Base-by-base conservation (phyloP, 805 yeast genomes). In the Danielia oregonensis region DNA sequence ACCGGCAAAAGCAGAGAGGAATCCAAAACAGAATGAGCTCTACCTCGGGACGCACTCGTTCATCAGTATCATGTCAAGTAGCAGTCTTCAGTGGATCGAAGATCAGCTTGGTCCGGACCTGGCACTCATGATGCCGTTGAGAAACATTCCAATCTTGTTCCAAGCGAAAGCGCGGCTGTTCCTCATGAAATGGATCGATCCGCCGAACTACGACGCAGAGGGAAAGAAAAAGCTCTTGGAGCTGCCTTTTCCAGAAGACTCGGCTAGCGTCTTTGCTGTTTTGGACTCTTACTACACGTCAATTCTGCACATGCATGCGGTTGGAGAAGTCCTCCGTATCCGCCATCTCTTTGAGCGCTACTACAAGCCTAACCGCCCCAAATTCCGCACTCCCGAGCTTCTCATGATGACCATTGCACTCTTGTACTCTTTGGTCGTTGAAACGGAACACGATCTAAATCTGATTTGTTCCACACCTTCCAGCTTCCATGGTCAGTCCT, bases 1-100 rank as follows among this genome's bases (percentile, higher is more conserved):
- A 9, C 12, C 15, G 2, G 24, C 12, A 5, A 16, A 29, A 9
- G 4, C 16, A 5, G 17, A n/a, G 17, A 7, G 8, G 11, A 25
- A 7, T 10, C 14, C 9, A 10, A 35, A 35, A 30, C 30, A 17
- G 6, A 36, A 26, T 9, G 42, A 37, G 30, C 54, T 55, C 18
- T 65, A 50, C 35, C 52, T 56, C 24, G 70, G 68, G 6, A 46
- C 59, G 17, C 71, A 65, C 37, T 63, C 70, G 11, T 52, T 61
- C 24, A 35, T 62, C 34, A 51, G 60, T 22, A 56, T 65, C 4
- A 57, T 63, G 30, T 62, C 69, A 3, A 48, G 52, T 11, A 57
- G 57, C 32, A 61, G 66, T 9, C 36, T 64, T 37, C 50, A 46
- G 17, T 64, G 63, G 61, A 56, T 66, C 24, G 50, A 49, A 17